These are phyloP conservation scores for Solanum etuberosum DNA, from an alignment of 257 asterid species.

Conservation along the genomic window DNA sequence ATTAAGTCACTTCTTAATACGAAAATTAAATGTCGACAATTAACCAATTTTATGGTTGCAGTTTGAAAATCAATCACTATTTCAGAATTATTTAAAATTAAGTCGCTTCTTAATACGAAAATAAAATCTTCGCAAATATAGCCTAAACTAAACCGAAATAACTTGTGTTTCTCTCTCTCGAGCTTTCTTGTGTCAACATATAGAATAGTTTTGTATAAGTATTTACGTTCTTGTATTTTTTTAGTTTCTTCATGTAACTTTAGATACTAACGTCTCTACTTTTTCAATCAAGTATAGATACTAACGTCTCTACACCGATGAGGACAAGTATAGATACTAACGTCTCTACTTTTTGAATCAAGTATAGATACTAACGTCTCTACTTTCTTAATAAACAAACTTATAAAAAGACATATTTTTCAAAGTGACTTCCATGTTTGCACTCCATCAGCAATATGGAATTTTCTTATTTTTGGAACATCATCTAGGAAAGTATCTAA, in stretches of 20 bases:
- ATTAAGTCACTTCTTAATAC: background rate
- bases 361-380: background rate
- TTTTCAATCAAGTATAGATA: background rate
- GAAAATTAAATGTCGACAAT: background rate
- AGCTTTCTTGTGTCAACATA: background rate
- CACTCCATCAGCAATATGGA: background rate
- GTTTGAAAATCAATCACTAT: background rate
- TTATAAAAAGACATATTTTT: background rate
- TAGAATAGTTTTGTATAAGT: background rate
- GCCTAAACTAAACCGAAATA: background rate
- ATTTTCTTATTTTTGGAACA: background rate
- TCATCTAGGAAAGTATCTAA: background rate
- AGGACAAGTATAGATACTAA: background rate
- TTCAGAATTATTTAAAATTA: background rate
- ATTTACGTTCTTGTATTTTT: background rate
- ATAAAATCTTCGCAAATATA: background rate
- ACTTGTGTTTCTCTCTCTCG: background rate
- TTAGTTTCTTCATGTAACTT: background rate
- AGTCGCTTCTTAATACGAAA: background rate
- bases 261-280: background rate
- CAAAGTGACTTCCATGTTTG: background rate
- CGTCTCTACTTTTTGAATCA: background rate
- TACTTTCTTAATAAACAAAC: background rate
- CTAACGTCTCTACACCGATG: background rate
- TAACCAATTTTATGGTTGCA: background rate